Evolutionary conservation across 1,139 yeast species (phyloP).

Genomic region (Saccharomycopsis hybrid): DNA sequence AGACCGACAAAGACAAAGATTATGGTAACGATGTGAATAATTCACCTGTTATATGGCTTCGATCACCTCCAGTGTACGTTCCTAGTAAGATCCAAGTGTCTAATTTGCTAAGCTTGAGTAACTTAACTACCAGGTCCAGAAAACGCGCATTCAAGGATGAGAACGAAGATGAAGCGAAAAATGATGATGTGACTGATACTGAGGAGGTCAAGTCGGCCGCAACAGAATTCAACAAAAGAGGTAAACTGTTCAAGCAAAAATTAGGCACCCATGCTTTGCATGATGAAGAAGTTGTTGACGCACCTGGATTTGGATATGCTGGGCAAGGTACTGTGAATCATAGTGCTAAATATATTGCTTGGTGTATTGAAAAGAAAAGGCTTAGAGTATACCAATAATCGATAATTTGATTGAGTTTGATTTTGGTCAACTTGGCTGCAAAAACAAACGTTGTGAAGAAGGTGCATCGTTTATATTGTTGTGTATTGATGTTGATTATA

Average conservation of each 20-base stretch:
- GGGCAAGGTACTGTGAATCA: conserved; percentile 46
- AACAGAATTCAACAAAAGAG: background rate
- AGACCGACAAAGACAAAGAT: background rate
- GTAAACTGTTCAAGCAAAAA: too few species aligned
- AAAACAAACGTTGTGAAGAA: too few species aligned
- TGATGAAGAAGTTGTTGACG: conserved; percentile 21
- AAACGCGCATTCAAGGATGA: conserved; percentile 1
- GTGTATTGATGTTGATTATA: too few species aligned
- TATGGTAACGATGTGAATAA: conserved; percentile 15
- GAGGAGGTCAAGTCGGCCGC: conserved; percentile 8
- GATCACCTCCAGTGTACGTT: conserved; percentile 67
- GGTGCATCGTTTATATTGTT: too few species aligned
- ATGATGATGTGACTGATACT: background rate
- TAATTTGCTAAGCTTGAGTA: conserved; percentile 11
- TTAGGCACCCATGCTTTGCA: conserved; percentile 7
- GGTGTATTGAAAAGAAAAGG: conserved; percentile 29
- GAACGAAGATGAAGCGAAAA: conserved; percentile 19
- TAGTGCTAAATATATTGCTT: conserved; percentile 63
- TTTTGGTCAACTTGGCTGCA: too few species aligned
- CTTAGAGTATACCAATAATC: too few species aligned
- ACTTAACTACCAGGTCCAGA: background rate
- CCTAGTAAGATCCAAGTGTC: conserved; percentile 41
- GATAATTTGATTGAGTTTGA: too few species aligned
- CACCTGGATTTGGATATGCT: conserved; percentile 25
- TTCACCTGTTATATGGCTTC: conserved; percentile 71